Conservation (phyloP, 768 basidiomycete genomes). For the Serendipita sp. region DNA sequence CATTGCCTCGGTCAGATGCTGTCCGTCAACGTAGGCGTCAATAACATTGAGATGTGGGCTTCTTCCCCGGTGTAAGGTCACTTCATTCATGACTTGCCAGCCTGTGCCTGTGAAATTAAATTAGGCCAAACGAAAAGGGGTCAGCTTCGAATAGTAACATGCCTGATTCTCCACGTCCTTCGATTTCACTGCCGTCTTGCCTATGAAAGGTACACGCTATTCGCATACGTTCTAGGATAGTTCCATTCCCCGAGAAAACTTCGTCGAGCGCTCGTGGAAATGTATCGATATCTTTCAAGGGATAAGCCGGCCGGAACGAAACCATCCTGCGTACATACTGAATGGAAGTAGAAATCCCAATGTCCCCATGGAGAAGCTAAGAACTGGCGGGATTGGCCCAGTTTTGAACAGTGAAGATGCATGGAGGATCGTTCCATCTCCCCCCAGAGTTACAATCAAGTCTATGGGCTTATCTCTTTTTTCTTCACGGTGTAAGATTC, state of each 20-base stretch:
- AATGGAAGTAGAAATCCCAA: constrained; percentile 88
- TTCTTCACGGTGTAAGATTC: constrained; percentile 23
- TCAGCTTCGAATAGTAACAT: constrained; percentile 25
- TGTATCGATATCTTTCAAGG: constrained; percentile 63
- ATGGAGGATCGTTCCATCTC: constrained; percentile 89
- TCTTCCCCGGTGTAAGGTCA: constrained; percentile 80
- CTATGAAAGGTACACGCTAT: constrained; percentile 67
- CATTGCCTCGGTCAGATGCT: constrained; percentile 89
- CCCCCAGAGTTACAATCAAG: constrained; percentile 80
- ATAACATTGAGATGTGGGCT: constrained; percentile 87
- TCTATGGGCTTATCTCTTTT: constrained; percentile 35
- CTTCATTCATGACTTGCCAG: constrained; percentile 97
- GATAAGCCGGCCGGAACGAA: not conserved
- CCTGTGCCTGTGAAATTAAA: not conserved
- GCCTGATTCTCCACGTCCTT: constrained; percentile 30
- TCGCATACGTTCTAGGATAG: constrained; percentile 79
- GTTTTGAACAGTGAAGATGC: constrained; percentile 80
- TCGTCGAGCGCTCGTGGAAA: constrained; percentile 65
- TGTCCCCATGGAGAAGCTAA: constrained; percentile 87
- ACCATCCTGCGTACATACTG: constrained; percentile 38
- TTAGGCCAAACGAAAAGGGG: not conserved
- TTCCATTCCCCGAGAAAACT: constrained; percentile 64
- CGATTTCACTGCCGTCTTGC: constrained; percentile 39
- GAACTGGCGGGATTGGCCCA: constrained; percentile 82
- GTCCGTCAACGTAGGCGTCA: constrained; percentile 84